These are phyloP conservation scores for Termitomyces sp. DNA, from an alignment of 768 basidiomycete genomes.

Conservation along the genomic window DNA sequence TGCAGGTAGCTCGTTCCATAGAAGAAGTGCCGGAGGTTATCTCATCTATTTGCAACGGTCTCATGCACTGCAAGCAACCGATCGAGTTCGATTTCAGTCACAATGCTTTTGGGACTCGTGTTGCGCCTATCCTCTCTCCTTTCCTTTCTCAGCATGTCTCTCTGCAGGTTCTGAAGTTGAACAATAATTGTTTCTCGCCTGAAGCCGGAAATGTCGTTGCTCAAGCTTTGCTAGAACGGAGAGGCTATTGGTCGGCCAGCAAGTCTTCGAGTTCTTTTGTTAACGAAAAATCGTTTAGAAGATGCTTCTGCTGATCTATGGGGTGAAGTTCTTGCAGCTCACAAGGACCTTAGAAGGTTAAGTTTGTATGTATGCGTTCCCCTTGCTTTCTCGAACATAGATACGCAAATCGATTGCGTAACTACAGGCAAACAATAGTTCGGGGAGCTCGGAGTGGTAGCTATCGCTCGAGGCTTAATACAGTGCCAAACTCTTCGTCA, in stretches of 20 bases:
- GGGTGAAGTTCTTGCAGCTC: constrained; percentile 2
- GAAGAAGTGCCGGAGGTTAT: background rate
- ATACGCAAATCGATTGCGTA: background rate
- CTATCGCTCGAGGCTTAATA: background rate
- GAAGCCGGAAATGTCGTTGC: background rate
- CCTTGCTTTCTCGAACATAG: background rate
- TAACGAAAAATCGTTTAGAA: background rate
- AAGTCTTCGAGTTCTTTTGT: background rate
- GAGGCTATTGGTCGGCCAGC: background rate
- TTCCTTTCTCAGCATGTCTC: constrained; percentile 1
- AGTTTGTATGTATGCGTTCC: background rate
- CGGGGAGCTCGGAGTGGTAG: background rate
- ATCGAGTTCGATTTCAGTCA: background rate
- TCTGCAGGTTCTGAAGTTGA: background rate
- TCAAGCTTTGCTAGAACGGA: background rate
- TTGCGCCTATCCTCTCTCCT: background rate
- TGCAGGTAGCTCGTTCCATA: background rate
- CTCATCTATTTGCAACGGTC: background rate
- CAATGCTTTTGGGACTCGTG: background rate
- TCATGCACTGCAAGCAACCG: background rate
- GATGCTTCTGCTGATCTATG: background rate
- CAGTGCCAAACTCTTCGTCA: background rate
- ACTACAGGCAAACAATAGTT: background rate
- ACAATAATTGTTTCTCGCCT: background rate
- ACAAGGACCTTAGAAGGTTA: background rate